A percentile compares a stretch with the other conserved stretches of the same genome.
Evolutionary conservation across 2,329 filamentous ascomycete species (phyloP).

Genomic region (Keithomyces neogunnii): DNA sequence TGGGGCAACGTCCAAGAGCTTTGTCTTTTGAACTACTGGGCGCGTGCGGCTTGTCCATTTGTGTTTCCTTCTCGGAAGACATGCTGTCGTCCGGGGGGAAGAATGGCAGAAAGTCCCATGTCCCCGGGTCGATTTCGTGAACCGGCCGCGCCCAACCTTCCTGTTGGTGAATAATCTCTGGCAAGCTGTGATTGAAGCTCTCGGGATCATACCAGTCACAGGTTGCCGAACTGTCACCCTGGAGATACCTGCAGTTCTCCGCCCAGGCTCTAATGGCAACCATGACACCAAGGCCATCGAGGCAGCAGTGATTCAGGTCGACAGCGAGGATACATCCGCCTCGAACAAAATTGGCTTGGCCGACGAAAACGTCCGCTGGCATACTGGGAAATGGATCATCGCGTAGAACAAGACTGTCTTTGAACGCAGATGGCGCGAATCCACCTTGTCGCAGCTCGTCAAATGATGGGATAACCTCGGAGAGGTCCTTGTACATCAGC

Average conservation of each 20-base stretch:
- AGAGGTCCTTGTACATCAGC: slow-evolving; percentile 19
- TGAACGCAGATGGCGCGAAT: slow-evolving; percentile 19
- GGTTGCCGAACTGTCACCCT: slow-evolving; percentile 15
- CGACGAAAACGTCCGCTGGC: slow-evolving; percentile 19
- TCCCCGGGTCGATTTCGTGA: slow-evolving; percentile 16
- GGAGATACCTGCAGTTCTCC: slow-evolving; percentile 19
- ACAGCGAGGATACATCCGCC: slow-evolving; percentile 21
- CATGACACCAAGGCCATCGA: slow-evolving; percentile 21
- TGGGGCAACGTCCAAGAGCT: slow-evolving; percentile 14
- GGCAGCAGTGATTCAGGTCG: slow-evolving; percentile 16
- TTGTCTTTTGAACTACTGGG: neutral
- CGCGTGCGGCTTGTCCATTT: neutral
- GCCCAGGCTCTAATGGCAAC: slow-evolving; percentile 20
- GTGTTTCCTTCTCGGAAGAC: neutral
- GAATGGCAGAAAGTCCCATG: slow-evolving; percentile 19
- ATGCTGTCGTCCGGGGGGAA: slow-evolving; percentile 7
- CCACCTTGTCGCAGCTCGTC: slow-evolving; percentile 14
- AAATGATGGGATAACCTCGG: slow-evolving; percentile 16
- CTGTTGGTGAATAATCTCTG: slow-evolving; percentile 18
- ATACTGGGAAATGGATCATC: slow-evolving; percentile 15
- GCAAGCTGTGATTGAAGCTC: slow-evolving; percentile 21
- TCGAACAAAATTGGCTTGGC: slow-evolving; percentile 22
- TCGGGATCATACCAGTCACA: slow-evolving; percentile 20
- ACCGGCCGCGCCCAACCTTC: slow-evolving; percentile 13
- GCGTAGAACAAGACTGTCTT: slow-evolving; percentile 16